These are phyloP conservation scores for Coemansia sp. DNA, from an alignment of 192 early-diverging fungal species.

Conservation along the genomic window DNA sequence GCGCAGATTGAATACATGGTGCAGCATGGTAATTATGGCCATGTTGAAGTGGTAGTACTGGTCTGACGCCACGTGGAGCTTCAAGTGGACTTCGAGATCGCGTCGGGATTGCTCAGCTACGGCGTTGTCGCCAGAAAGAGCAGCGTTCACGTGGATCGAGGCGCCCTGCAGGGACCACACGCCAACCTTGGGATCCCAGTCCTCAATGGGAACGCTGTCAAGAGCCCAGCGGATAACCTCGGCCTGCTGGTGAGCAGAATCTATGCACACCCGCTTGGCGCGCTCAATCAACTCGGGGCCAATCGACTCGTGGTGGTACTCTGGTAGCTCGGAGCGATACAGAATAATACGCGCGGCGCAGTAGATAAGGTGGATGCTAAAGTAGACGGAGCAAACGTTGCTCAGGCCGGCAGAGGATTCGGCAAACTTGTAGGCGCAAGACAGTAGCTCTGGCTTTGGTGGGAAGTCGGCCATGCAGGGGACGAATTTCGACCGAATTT, in stretches of 20 bases:
- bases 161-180: constrained; percentile 51
- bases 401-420: constrained; percentile 9
- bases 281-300: constrained; percentile 21
- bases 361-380: constrained; percentile 47
- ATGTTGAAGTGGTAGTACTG: constrained; percentile 53
- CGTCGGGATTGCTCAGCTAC: constrained; percentile 42
- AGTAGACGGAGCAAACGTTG: constrained; percentile 26
- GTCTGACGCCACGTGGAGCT: constrained; percentile 45
- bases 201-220: constrained; percentile 40
- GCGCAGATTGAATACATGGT: constrained; percentile 47
- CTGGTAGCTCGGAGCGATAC: constrained; percentile 48
- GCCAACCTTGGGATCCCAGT: constrained; percentile 49
- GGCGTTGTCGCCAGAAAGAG: constrained; percentile 23
- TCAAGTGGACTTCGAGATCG: constrained; percentile 46
- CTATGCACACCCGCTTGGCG: constrained; percentile 44
- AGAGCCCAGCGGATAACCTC: constrained; percentile 47
- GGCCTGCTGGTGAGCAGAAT: constrained; percentile 42
- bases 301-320: constrained; percentile 38
- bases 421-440: constrained; percentile 15
- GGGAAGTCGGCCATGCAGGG: constrained; percentile 38
- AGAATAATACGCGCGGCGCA: constrained; percentile 48
- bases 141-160: constrained; percentile 46
- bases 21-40: constrained; percentile 51
- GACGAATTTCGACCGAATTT: constrained; percentile 25
- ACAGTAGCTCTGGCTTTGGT: constrained; percentile 28